Evolutionary conservation across 768 basidiomycete genomes (phyloP), one percentile per base, ranked within the genome.

Genomic region (Mrakia hoshinonis): DNA sequence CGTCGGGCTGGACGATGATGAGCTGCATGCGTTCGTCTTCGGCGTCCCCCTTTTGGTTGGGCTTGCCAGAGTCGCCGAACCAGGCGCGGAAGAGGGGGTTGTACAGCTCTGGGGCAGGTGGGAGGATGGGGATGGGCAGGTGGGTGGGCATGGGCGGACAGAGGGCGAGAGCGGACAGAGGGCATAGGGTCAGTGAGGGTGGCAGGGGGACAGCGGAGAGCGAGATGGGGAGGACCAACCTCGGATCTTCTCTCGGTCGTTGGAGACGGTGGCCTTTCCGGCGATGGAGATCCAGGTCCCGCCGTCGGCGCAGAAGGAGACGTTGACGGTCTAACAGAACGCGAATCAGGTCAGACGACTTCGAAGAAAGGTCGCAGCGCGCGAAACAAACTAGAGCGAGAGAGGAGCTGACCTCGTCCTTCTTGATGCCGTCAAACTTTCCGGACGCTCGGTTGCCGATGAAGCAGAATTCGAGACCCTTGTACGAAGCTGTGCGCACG

Each of bases 11-110:
- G 68, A 95, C 85, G 77, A 91, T 85, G 74, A 95, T 90, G 47
- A 90, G 78, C 6, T 55, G 51, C 36, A 95, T 83, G 31, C 92
- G 85, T 0, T 92, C 90, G 74, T 95, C 93, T 54, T 83, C 81
- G 43, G 83, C 83, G 75, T 87, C 85, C 22, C 92, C 92, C 75
- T 86, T 87, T 78, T 93, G 92, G 6, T 88, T 80, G 20, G 89
- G 90, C 74, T 95, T 92, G 43, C 87, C 87, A 66, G 93, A 82
- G 77, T 95, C 88, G 48, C 90, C 90, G 75, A 94, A 94, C 84
- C 91, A 96, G 0, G 87, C 88, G 43, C 43, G 43, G 43, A 43
- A 43, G 43, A 43, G 43, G 43, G 43, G 43, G 43, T 43, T 43
- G 43, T 43, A 43, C 43, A 43, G 15, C 43, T 43, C 43, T 43